Conservation (phyloP, 768 basidiomycete species). For the Russula lepida region DNA sequence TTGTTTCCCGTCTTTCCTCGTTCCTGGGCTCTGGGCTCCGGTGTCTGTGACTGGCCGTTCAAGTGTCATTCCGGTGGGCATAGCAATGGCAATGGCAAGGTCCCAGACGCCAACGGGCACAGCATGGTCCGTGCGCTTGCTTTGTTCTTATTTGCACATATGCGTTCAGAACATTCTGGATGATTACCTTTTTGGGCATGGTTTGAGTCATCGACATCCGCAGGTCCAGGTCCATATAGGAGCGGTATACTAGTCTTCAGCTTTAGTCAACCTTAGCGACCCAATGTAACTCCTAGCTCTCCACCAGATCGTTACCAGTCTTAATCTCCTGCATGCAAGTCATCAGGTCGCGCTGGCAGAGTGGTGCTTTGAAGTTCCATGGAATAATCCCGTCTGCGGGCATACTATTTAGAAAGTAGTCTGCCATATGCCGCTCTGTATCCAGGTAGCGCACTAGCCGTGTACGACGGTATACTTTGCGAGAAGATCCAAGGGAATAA, state of each 20-base stretch:
- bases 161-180: conserved; percentile 7
- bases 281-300: conserved; percentile 36
- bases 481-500: background rate
- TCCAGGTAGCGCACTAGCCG: conserved; percentile 41
- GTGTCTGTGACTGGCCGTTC: too few species aligned
- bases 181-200: background rate
- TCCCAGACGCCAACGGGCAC: background rate
- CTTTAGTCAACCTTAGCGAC: too few species aligned
- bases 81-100: background rate
- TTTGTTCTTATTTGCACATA: background rate
- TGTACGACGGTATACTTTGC: conserved; percentile 54
- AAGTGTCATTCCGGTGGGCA: background rate
- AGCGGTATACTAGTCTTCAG: too few species aligned
- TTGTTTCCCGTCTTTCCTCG: background rate
- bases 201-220: background rate
- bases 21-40: background rate
- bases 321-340: conserved; percentile 42
- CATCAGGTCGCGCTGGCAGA: conserved; percentile 40
- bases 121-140: background rate
- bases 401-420: conserved; percentile 50
- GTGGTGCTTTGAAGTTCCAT: conserved; percentile 71
- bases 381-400: conserved; percentile 58
- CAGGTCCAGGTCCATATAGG: too few species aligned
- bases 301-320: conserved; percentile 45
- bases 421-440: conserved; percentile 52